phyloP scores from a whole-genome alignment of 352 stramenopile genomes.

The Ophiocytium majus region DNA sequence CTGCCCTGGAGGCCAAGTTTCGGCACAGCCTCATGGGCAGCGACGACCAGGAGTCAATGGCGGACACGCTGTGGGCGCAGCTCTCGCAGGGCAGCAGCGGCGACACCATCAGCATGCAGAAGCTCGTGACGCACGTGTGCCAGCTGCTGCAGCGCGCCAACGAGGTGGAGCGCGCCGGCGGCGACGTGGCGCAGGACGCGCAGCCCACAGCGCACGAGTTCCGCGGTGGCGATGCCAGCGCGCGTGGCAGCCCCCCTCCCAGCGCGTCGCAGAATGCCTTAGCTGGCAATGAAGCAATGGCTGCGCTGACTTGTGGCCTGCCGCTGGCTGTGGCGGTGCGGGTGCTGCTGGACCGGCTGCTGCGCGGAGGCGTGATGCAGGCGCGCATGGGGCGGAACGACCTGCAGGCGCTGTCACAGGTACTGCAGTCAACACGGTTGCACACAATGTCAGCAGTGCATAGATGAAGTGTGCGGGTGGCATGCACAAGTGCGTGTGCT shows the following conservation, averaged over 20 bases:
- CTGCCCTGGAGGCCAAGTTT: background rate
- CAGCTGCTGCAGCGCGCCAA: background rate
- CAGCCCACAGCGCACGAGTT: too few species aligned
- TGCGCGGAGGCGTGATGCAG: background rate
- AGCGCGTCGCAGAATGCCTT: too few species aligned
- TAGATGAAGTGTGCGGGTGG: too few species aligned
- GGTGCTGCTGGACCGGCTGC: background rate
- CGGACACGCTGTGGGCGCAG: background rate
- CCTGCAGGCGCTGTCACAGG: background rate
- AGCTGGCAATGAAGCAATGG: too few species aligned
- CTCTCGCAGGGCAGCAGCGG: background rate
- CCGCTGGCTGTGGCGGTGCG: background rate
- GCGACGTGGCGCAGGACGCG: too few species aligned
- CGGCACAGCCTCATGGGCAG: background rate
- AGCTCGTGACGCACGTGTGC: background rate
- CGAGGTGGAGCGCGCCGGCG: too few species aligned
- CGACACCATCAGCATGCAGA: background rate
- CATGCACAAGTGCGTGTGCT: background rate
- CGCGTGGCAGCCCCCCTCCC: too few species aligned
- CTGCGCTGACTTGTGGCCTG: slow-evolving; percentile 9
- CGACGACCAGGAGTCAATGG: background rate
- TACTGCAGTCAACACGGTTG: background rate
- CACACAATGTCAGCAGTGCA: background rate
- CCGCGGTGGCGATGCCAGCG: too few species aligned
- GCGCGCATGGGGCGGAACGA: background rate